Conservation (phyloP, 495 filamentous ascomycete species). For the Neurospora hispaniola region DNA sequence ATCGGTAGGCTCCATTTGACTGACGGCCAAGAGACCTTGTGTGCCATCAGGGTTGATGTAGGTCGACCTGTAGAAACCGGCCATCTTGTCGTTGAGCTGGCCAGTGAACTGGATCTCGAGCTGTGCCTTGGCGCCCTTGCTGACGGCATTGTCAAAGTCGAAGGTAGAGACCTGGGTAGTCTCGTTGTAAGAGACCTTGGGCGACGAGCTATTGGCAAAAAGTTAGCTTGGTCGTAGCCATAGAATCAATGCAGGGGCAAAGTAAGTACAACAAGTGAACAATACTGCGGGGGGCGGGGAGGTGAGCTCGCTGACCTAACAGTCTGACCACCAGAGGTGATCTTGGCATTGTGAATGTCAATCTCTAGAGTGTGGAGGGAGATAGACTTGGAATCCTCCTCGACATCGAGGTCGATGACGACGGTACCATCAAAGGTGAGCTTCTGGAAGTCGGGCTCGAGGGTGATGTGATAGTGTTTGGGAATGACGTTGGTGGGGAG, state of each 20-base stretch:
- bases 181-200: conserved; percentile 49
- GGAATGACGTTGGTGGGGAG: conserved; percentile 56
- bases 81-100: conserved; percentile 67
- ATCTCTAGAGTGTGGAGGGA: conserved; percentile 82
- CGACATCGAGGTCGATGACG: conserved; percentile 67
- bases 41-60: conserved; percentile 56
- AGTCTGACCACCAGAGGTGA: conserved; percentile 43
- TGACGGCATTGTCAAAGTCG: conserved; percentile 47
- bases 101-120: conserved; percentile 59
- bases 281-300: background rate
- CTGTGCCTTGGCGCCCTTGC: conserved; percentile 49
- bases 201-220: conserved; percentile 33
- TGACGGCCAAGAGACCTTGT: conserved; percentile 57
- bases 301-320: conserved; percentile 25
- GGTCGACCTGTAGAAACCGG: conserved; percentile 71
- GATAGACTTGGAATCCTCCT: conserved; percentile 75
- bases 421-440: conserved; percentile 62
- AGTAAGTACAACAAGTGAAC: background rate
- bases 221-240: conserved; percentile 4
- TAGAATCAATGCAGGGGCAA: background rate
- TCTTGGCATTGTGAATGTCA: conserved; percentile 64
- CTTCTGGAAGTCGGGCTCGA: conserved; percentile 62
- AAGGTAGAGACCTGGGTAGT: conserved; percentile 54
- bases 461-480: conserved; percentile 57
- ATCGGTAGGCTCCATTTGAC: conserved; percentile 78